Evolutionary conservation across 495 filamentous ascomycete species (phyloP), one percentile per base, ranked within the genome.

Genomic region (Halenospora varia): DNA sequence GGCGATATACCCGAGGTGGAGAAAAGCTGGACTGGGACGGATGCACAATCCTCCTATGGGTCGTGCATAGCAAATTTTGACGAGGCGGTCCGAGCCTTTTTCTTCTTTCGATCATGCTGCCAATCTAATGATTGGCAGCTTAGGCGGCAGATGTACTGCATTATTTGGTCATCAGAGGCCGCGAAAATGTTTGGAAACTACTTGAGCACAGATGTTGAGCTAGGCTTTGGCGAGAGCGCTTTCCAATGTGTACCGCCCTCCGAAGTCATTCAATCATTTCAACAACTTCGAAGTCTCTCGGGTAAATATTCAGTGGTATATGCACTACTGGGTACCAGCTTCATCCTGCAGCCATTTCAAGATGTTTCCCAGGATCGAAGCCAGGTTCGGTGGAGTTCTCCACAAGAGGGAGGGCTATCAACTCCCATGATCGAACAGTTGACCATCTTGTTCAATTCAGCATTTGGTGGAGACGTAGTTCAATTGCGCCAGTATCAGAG

Each of bases 41-140:
- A 42, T 29, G 42, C 51, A 20, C 51, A 40, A 23, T 41, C 51
- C 2, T 22, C 51, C 24, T 53, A 53, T 19, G 51, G 19, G 24
- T 15, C n/a, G 42, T 18, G 35, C 26, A 53, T 41, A 41, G 42
- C 19, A 29, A 18, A 42, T 19, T 17, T 29, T 17, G 35, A 53
- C 42, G 2, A 53, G 51, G 42, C 8, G 18, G 19, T 53, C 10
- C 10, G 22, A 18, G 19, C 51, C 42, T 42, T 44, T 19, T 20
- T 53, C 19, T 53, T 53, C 13, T 53, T 53, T 53, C 51, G 51
- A 17, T 41, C 51, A 44, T 53, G 40, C 35, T 53, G 51, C 42
- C 51, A 53, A 17, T 29, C n/a, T 25, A 29, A 53, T 20, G 51
- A 53, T 53, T 53, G 51, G 51, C 51, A 53, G 24, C 15, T 53